Evolutionary conservation across 441 rosid species (phyloP).

Genomic region (Pelargonium cotyledonis): DNA sequence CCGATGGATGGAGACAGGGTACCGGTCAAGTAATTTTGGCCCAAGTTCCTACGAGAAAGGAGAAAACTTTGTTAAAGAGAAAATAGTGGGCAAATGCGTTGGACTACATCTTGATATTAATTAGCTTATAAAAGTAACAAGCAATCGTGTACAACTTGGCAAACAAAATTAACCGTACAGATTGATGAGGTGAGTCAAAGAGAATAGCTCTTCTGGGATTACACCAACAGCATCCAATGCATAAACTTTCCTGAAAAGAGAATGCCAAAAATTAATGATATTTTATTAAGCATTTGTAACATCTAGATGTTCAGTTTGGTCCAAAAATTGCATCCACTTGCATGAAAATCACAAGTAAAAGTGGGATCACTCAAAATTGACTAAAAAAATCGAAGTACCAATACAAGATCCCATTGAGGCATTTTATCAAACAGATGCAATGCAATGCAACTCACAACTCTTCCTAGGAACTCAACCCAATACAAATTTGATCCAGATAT

Average conservation of each 20-base stretch:
- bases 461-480: neutral
- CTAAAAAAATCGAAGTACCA: neutral
- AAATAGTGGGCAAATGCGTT: neutral
- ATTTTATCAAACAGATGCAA: neutral
- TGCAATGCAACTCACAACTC: neutral
- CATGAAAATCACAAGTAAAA: too few species aligned
- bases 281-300: neutral
- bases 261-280: neutral
- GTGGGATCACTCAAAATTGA: too few species aligned
- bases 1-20: constrained; percentile 37
- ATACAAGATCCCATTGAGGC: neutral
- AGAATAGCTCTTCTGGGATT: constrained; percentile 60
- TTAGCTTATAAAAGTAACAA: neutral
- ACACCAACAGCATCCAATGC: constrained; percentile 34
- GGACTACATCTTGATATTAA: neutral
- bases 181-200: constrained; percentile 42
- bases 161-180: constrained; percentile 32
- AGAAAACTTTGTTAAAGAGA: neutral
- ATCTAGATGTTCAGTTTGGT: neutral
- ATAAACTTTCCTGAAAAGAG: constrained; percentile 42
- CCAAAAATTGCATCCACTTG: too few species aligned
- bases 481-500: neutral
- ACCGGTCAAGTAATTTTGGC: constrained; percentile 46
- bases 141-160: neutral
- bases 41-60: constrained; percentile 38